Evolutionary conservation across 1,284 basidiomycete species (phyloP), one percentile per base, ranked within the genome.

Genomic region (Marasmius fiardii): DNA sequence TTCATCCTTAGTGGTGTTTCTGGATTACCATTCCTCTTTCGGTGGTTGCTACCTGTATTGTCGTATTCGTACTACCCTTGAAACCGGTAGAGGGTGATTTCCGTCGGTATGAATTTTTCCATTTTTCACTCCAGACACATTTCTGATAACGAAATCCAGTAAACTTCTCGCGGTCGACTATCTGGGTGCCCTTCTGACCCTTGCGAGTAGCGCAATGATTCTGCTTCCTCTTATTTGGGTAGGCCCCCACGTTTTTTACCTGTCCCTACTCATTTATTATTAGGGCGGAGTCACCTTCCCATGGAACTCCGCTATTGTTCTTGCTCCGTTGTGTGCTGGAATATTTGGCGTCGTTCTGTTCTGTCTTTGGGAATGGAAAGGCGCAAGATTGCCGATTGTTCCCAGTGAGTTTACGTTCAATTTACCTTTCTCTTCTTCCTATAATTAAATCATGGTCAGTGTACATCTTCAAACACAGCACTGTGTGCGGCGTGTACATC

Each of bases 311-410:
- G 76, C 83, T 0, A 71, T 81, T 0, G 83, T 90, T 12, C 69
- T 90, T 18, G 86, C 76, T 1, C 81, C 86, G 0, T 68, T 92
- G 1, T 68, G 81, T 45, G 77, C 82, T 0, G 86, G 88, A 0
- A 60, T 83, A 11, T 60, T 81, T 2, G 74, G 88, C 1, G 68
- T 84, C 10, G 69, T 64, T 0, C 54, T 87, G 1, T 92, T 92
- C 67, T 80, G 87, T 51, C 51, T 85, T 16, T 89, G 87, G 77
- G 90, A 93, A 70, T 86, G 83, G 78, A 86, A 82, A 64, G 74
- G 84, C 1, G 85, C 88, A 1, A 71, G 69, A 37, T 74, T 92
- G 6, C 88, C 89, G 0, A 85, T 88, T 49, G 77, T 89, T 1
- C 86, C 86, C 5, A 83, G 85, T 85, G 64, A 61, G 80, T 69